Evolutionary conservation across 371 early-diverging fungal species (phyloP).

Genomic region (Rhizopus arrhizus): DNA sequence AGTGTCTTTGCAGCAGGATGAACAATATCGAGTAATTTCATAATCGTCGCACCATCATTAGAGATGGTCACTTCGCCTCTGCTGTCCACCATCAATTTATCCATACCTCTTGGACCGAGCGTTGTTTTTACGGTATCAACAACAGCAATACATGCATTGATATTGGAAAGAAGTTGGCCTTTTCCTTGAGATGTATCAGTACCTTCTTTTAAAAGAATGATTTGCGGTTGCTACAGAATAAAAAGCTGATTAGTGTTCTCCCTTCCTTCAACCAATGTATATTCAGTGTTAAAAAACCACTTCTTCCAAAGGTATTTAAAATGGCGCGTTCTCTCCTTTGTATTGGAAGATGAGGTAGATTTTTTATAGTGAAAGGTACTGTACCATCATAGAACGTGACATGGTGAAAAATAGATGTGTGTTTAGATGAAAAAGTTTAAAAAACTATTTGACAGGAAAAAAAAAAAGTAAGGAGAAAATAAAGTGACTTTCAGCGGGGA

Average conservation of each 20-base stretch:
- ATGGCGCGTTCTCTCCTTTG: too few relatives aligned
- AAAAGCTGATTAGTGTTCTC: background rate
- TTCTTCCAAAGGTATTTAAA: background rate
- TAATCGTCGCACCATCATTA: slow-evolving; percentile 99
- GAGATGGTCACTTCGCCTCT: slow-evolving; percentile 96
- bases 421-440: background rate
- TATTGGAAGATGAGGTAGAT: too few relatives aligned
- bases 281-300: background rate
- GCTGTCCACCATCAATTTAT: slow-evolving; percentile 97
- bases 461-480: background rate
- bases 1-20: slow-evolving; percentile 99
- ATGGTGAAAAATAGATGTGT: background rate
- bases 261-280: background rate
- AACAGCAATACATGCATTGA: slow-evolving; percentile 94
- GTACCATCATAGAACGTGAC: background rate
- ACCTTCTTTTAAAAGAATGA: slow-evolving; percentile 98
- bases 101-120: slow-evolving; percentile 99
- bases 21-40: slow-evolving; percentile 97
- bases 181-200: slow-evolving; percentile 99
- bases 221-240: slow-evolving; percentile 87
- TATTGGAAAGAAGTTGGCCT: slow-evolving; percentile 98
- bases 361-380: too few relatives aligned
- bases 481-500: background rate
- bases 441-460: background rate
- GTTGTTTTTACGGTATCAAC: slow-evolving; percentile 97